phyloP scores from a whole-genome alignment of 2,329 filamentous ascomycete genomes.

The Conoideocrella luteorostrata region DNA sequence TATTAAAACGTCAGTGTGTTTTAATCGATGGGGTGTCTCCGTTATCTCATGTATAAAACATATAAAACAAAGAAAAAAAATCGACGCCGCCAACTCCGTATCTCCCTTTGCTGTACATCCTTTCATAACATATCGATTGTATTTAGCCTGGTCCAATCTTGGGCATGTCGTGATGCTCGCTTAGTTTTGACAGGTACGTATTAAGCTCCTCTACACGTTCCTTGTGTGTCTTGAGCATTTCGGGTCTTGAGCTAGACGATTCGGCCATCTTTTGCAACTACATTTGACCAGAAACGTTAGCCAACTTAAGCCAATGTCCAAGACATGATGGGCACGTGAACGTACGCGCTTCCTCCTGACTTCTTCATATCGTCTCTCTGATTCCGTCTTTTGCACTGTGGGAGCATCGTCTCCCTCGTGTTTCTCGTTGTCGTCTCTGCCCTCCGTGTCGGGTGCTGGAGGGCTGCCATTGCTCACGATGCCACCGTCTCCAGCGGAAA shows the following conservation, averaged over 20 bases:
- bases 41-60: too few species aligned
- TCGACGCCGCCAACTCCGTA: not conserved
- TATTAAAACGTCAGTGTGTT: too few species aligned
- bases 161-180: conserved; percentile 96
- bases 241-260: conserved; percentile 49
- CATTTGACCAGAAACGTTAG: conserved; percentile 1
- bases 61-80: not conserved
- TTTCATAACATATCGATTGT: not conserved
- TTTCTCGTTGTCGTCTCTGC: conserved; percentile 21
- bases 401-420: conserved; percentile 23
- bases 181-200: conserved; percentile 82
- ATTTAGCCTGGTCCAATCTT: conserved; percentile 55
- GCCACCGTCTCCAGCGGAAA: conserved; percentile 25
- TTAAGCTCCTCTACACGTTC: conserved; percentile 94
- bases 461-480: conserved; percentile 1
- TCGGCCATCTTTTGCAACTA: conserved; percentile 77
- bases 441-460: conserved; percentile 16
- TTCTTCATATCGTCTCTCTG: conserved; percentile 77
- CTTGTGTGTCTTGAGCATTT: conserved; percentile 93
- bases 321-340: conserved; percentile 15
- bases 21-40: too few species aligned
- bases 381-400: conserved; percentile 66
- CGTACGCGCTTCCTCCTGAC: conserved; percentile 70
- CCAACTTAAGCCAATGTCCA: not conserved
- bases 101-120: not conserved